Evolutionary conservation across 2,329 filamentous ascomycete species (phyloP).

Genomic region (Epichloe gansuensis): DNA sequence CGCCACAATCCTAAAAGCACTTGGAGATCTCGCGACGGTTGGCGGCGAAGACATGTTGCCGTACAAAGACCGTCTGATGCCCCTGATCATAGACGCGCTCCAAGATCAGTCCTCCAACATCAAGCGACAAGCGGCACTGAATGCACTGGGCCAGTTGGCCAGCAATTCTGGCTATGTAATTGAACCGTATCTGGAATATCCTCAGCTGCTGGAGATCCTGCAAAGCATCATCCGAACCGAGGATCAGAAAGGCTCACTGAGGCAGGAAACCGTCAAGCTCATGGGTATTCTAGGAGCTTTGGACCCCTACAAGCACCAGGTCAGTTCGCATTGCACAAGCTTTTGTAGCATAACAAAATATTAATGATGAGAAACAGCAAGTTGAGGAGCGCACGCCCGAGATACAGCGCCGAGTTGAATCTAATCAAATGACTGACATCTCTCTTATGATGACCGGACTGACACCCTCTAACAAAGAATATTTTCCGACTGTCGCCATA

Average conservation of each 20-base stretch:
- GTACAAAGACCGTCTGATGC: slow-evolving; percentile 88
- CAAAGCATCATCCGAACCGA: slow-evolving; percentile 93
- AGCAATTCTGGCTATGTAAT: slow-evolving; percentile 98
- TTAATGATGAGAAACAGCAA: slow-evolving; percentile 32
- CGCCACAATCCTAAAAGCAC: slow-evolving; percentile 85
- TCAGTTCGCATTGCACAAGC: slow-evolving; percentile 15
- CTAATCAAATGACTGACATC: slow-evolving; percentile 70
- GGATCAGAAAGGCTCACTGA: slow-evolving; percentile 64
- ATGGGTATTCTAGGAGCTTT: slow-evolving; percentile 91
- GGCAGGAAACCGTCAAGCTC: slow-evolving; percentile 90
- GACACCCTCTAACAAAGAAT: slow-evolving; percentile 93
- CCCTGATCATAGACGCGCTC: slow-evolving; percentile 81
- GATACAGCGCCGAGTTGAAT: slow-evolving; percentile 52
- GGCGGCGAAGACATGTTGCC: slow-evolving; percentile 87
- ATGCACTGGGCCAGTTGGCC: slow-evolving; percentile 80
- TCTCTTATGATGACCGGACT: slow-evolving; percentile 96
- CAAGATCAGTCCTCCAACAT: slow-evolving; percentile 85
- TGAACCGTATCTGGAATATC: slow-evolving; percentile 87
- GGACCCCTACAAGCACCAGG: slow-evolving; percentile 89
- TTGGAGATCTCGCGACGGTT: slow-evolving; percentile 86
- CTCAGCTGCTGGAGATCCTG: slow-evolving; percentile 80
- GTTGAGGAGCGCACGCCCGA: slow-evolving; percentile 84
- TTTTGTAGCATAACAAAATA: neutral
- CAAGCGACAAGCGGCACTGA: slow-evolving; percentile 83
- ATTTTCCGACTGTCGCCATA: slow-evolving; percentile 96